Conservation (phyloP, 805 yeast species). For the Metschnikowia cubensis region DNA sequence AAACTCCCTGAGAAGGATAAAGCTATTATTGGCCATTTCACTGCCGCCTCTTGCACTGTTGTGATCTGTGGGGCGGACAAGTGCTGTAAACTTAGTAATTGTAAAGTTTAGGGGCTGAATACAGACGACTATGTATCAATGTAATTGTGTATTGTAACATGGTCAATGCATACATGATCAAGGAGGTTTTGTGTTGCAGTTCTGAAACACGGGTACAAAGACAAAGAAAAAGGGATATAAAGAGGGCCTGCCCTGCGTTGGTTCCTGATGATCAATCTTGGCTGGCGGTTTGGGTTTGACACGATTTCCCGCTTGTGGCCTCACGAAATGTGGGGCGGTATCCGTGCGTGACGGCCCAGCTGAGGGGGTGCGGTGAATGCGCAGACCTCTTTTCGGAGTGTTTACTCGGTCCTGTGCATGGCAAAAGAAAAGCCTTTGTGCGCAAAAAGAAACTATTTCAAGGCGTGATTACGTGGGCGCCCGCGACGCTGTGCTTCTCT, state of each 20-base stretch:
- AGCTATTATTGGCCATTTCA: neutral
- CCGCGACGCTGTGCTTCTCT: neutral
- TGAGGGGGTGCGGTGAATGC: neutral
- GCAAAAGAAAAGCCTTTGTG: neutral
- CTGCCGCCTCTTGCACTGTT: neutral
- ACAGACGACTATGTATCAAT: no score
- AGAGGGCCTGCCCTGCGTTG: neutral
- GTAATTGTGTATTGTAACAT: no score
- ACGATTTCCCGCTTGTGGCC: neutral
- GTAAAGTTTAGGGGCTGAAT: neutral
- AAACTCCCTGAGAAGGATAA: neutral
- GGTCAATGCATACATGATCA: no score
- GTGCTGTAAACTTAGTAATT: neutral
- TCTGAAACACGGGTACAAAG: neutral
- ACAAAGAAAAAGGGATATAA: neutral
- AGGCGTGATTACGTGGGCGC: neutral
- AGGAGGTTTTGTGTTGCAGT: neutral
- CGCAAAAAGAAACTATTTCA: neutral
- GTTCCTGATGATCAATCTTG: no score
- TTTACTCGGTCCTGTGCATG: neutral
- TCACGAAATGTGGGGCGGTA: neutral
- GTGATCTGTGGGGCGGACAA: neutral
- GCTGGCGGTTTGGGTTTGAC: neutral
- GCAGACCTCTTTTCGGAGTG: slow-evolving; percentile 4
- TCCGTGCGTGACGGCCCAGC: neutral